These are phyloP conservation scores for Aspergillus novofumigatus DNA, from an alignment of 2,329 filamentous ascomycete genomes.

Conservation along the genomic window DNA sequence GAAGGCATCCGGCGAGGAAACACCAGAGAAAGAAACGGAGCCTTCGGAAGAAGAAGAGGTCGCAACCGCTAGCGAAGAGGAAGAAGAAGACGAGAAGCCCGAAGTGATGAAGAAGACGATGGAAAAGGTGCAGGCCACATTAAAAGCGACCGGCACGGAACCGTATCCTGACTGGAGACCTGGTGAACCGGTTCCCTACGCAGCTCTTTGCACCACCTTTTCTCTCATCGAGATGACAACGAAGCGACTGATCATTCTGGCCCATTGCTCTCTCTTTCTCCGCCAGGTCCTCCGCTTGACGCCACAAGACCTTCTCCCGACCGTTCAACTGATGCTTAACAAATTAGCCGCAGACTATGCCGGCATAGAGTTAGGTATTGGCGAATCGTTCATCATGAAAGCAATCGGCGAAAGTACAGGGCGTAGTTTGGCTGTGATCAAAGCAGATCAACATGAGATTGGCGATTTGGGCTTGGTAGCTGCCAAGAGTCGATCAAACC, in stretches of 20 bases:
- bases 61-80: constrained; percentile 43
- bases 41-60: constrained; percentile 30
- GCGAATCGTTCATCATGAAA: constrained; percentile 98
- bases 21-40: constrained; percentile 20
- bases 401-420: constrained; percentile 93
- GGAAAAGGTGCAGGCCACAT: constrained; percentile 72
- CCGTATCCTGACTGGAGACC: constrained; percentile 94
- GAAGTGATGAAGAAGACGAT: constrained; percentile 69
- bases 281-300: constrained; percentile 91
- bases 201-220: constrained; percentile 89
- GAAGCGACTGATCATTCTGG: constrained; percentile 81
- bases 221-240: constrained; percentile 92
- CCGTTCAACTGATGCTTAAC: constrained; percentile 93
- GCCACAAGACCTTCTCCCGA: constrained; percentile 80
- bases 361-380: constrained; percentile 95
- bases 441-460: constrained; percentile 92
- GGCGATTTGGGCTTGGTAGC: constrained; percentile 92
- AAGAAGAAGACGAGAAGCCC: constrained; percentile 62
- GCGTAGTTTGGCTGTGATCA: constrained; percentile 81
- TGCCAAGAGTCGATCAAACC: constrained; percentile 89
- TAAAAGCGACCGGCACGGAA: constrained; percentile 66
- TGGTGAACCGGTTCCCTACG: constrained; percentile 86
- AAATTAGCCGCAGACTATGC: constrained; percentile 96
- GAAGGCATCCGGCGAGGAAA: constrained; percentile 47
- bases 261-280: constrained; percentile 85